Percentiles rank a stretch among this genome's conserved stretches.
phyloP scores from a whole-genome alignment of 2,329 filamentous ascomycete genomes.

The Pseudogymnoascus sp. region DNA sequence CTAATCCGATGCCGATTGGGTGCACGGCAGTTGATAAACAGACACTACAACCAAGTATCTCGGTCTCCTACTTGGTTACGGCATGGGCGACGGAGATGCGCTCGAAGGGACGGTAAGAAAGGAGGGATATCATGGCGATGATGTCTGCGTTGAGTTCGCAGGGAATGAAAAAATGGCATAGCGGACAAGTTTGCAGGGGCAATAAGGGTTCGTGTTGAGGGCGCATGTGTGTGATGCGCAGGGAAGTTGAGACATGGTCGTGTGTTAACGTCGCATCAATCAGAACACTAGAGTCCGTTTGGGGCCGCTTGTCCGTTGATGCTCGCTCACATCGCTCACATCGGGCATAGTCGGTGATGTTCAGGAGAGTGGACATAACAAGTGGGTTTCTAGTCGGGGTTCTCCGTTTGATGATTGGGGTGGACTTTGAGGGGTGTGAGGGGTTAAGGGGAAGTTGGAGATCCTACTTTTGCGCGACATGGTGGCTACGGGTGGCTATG shows the following conservation, averaged over 20 bases:
- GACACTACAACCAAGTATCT: background rate
- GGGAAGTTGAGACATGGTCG: background rate
- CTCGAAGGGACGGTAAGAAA: background rate
- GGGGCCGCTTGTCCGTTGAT: background rate
- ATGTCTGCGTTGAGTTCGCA: background rate
- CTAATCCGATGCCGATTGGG: background rate
- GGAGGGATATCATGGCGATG: background rate
- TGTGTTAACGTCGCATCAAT: background rate
- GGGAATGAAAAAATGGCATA: background rate
- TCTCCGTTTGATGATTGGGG: background rate
- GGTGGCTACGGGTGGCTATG: no score
- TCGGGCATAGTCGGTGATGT: background rate
- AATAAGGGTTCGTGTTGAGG: background rate
- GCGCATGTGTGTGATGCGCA: background rate
- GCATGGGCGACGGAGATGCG: background rate
- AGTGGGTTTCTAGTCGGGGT: background rate
- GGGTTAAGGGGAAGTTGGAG: background rate
- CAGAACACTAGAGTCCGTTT: background rate
- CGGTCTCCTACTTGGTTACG: background rate
- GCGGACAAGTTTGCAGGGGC: background rate
- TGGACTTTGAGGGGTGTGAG: background rate
- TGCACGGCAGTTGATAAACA: conserved; percentile 5
- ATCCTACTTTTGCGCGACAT: no score
- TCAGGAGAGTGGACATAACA: background rate
- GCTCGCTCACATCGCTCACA: background rate